phyloP scores from a whole-genome alignment of 768 basidiomycete species.

The Mrakia blollopis region DNA sequence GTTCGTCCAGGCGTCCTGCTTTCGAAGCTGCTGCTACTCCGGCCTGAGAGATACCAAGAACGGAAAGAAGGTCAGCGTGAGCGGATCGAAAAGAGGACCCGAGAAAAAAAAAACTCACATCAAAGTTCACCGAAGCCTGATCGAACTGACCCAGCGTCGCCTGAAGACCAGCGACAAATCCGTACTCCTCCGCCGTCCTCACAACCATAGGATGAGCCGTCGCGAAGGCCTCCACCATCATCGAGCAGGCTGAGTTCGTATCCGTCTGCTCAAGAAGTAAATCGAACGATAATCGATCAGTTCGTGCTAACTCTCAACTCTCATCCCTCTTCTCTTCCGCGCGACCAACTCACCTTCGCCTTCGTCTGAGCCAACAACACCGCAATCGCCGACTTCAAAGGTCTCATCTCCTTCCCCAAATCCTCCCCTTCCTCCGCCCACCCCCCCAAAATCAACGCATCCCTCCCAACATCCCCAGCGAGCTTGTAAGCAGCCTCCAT shows the following conservation, averaged over 20 bases:
- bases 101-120: background rate
- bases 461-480: slow-evolving; percentile 24
- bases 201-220: slow-evolving; percentile 1
- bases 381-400: slow-evolving; percentile 19
- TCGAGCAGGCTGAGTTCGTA: background rate
- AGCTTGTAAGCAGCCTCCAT: slow-evolving; percentile 26
- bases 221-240: slow-evolving; percentile 20
- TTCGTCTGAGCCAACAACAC: slow-evolving; percentile 27
- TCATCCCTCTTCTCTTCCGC: too few relatives aligned
- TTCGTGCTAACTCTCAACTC: too few relatives aligned
- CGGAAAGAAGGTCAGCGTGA: background rate
- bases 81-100: background rate
- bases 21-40: slow-evolving; percentile 5
- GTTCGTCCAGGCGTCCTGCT: slow-evolving; percentile 7
- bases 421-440: slow-evolving; percentile 19
- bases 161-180: slow-evolving; percentile 18
- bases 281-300: background rate
- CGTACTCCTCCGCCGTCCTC: slow-evolving; percentile 23
- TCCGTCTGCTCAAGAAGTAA: background rate
- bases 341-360: slow-evolving; percentile 6
- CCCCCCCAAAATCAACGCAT: background rate
- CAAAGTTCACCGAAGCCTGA: background rate
- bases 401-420: background rate
- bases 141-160: slow-evolving; percentile 22
- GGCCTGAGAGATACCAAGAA: background rate